These are phyloP conservation scores for Cladorrhinum samala DNA, from an alignment of 495 filamentous ascomycete genomes.

Conservation along the genomic window DNA sequence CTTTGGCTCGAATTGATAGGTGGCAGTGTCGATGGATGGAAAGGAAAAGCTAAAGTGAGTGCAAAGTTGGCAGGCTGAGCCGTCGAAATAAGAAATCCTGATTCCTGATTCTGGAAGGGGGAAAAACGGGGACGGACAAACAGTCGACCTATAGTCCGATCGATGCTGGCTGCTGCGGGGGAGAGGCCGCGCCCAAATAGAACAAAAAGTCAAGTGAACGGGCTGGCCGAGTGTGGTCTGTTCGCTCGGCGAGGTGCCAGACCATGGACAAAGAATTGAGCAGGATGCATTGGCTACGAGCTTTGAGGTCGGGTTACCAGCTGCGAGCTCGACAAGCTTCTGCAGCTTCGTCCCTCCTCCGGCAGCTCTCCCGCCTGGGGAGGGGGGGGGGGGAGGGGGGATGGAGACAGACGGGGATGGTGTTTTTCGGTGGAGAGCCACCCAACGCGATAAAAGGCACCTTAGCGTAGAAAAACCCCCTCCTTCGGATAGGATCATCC, in stretches of 20 bases:
- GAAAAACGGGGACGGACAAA: constrained; percentile 1
- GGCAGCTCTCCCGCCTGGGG: constrained; percentile 4
- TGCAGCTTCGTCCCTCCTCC: constrained; percentile 3
- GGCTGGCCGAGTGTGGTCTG: not conserved
- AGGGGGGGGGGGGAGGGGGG: not conserved
- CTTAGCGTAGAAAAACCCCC: not conserved
- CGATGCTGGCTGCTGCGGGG: constrained; percentile 3
- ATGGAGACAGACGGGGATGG: not conserved
- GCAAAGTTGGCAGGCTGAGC: not conserved
- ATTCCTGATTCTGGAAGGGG: not conserved
- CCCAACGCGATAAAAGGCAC: not conserved
- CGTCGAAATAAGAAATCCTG: constrained; percentile 3
- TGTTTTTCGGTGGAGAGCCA: not conserved
- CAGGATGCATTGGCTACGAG: not conserved
- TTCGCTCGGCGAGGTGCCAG: not conserved
- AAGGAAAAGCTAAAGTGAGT: not conserved
- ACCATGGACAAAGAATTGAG: constrained; percentile 1
- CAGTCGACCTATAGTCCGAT: not conserved
- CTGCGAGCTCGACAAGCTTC: constrained; percentile 3
- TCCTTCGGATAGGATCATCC: not conserved
- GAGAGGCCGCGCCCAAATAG: not conserved
- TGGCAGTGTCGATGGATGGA: not conserved
- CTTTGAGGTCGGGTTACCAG: not conserved
- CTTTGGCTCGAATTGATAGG: not conserved
- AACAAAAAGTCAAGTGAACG: not conserved